Conservation (phyloP, 129 eudicot genomes). For the Flaveria linearis region DNA sequence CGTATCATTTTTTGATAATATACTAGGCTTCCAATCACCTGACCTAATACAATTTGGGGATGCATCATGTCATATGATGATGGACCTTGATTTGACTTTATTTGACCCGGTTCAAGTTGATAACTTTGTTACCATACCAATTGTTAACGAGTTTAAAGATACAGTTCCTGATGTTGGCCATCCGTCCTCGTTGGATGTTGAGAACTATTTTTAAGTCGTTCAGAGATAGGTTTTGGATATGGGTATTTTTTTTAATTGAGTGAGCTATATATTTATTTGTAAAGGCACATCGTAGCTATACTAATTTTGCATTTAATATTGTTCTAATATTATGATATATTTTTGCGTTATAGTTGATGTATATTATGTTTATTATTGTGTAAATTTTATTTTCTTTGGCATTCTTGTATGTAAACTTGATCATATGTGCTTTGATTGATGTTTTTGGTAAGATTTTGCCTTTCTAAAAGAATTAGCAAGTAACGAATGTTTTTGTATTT, state of each 20-base stretch:
- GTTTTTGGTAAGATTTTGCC: too few species aligned
- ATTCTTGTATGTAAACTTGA: too few species aligned
- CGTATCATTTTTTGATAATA: slow-evolving; percentile 20
- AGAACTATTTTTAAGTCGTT: slow-evolving; percentile 47
- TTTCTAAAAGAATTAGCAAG: too few species aligned
- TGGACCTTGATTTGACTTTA: slow-evolving; percentile 27
- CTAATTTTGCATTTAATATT: neutral
- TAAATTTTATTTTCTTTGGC: too few species aligned
- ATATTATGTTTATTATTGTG: neutral
- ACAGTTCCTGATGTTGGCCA: slow-evolving; percentile 31
- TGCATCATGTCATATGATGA: slow-evolving; percentile 9
- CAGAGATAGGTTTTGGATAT: slow-evolving; percentile 8
- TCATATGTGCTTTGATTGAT: too few species aligned
- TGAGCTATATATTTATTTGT: too few species aligned
- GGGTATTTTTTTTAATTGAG: neutral
- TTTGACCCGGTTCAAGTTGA: slow-evolving; percentile 21
- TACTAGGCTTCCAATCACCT: slow-evolving; percentile 29
- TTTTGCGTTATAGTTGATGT: neutral
- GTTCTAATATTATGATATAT: neutral
- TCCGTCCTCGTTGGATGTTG: slow-evolving; percentile 36
- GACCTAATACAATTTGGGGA: slow-evolving; percentile 42
- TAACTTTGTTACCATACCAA: slow-evolving; percentile 4
- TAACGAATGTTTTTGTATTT: too few species aligned
- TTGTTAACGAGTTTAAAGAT: slow-evolving; percentile 16
- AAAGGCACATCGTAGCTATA: neutral